Percentiles rank a stretch among this genome's conserved stretches.
phyloP scores from a whole-genome alignment of 1,284 basidiomycete genomes.

The Xerocomus cyaneibrunnescens region DNA sequence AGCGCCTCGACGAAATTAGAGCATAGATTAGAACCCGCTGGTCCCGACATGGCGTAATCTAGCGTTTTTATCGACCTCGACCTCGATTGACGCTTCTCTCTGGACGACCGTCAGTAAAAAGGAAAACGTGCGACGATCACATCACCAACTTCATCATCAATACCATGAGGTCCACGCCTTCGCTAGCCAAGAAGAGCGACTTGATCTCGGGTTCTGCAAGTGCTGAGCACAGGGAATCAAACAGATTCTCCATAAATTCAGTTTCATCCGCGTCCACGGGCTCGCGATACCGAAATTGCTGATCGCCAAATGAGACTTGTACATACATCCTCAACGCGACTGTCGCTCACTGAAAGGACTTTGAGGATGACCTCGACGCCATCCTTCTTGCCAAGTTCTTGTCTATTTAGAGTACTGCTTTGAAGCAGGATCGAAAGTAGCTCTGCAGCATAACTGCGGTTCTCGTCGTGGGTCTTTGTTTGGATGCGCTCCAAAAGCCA shows the following conservation, averaged over 20 bases:
- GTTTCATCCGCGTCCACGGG: slow-evolving; percentile 86
- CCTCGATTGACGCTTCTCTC: slow-evolving; percentile 80
- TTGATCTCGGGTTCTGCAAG: slow-evolving; percentile 78
- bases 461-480: slow-evolving; percentile 75
- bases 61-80: slow-evolving; percentile 87
- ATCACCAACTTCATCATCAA: slow-evolving; percentile 85
- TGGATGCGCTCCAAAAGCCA: slow-evolving; percentile 86
- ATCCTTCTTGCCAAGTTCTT: slow-evolving; percentile 63
- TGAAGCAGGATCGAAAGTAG: slow-evolving; percentile 89
- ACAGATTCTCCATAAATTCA: slow-evolving; percentile 97
- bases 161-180: slow-evolving; percentile 96
- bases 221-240: slow-evolving; percentile 86
- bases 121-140: not conserved
- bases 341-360: slow-evolving; percentile 70
- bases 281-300: slow-evolving; percentile 87
- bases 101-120: slow-evolving; percentile 36
- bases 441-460: slow-evolving; percentile 85
- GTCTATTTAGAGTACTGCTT: slow-evolving; percentile 62
- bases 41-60: slow-evolving; percentile 87
- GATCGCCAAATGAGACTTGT: slow-evolving; percentile 17
- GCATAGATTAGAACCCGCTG: slow-evolving; percentile 73
- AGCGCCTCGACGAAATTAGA: slow-evolving; percentile 85
- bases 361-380: slow-evolving; percentile 82
- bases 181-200: slow-evolving; percentile 79
- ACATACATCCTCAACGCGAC: slow-evolving; percentile 6